A percentile compares a stretch with the other conserved stretches of the same genome.
phyloP scores from a whole-genome alignment of 192 early-diverging fungal species.

The Jimgerdemannia flammicorona region DNA sequence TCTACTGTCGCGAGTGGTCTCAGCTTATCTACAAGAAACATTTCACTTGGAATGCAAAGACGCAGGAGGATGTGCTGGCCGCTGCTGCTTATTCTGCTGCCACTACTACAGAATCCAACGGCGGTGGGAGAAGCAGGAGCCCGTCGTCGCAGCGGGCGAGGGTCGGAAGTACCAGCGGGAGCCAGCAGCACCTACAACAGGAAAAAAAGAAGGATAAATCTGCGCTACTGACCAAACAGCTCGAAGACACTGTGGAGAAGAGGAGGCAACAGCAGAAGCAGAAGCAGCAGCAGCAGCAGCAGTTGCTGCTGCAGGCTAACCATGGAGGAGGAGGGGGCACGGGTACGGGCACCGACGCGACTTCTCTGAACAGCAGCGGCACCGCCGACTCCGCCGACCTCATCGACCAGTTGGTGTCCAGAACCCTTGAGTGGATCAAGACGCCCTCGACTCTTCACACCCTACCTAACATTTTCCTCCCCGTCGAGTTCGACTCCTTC shows the following conservation, averaged over 20 bases:
- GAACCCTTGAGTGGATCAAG: constrained; percentile 38
- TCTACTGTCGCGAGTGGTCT: constrained; percentile 82
- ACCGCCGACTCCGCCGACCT: background rate
- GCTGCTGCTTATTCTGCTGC: background rate
- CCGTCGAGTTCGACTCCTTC: constrained; percentile 45
- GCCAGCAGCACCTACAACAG: background rate
- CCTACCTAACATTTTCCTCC: constrained; percentile 43
- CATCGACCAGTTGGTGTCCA: constrained; percentile 27
- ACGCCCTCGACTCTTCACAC: constrained; percentile 39
- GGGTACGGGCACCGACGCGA: no score
- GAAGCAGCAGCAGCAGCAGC: no score
- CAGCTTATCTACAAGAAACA: constrained; percentile 72
- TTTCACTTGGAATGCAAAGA: constrained; percentile 33
- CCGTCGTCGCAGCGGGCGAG: background rate
- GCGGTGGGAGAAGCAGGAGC: background rate
- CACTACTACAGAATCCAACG: background rate
- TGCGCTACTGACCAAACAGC: no score
- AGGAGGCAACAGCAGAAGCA: no score
- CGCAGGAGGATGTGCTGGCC: constrained; percentile 23
- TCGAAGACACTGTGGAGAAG: no score
- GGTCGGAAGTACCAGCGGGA: background rate
- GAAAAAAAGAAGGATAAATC: background rate
- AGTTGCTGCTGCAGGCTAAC: no score
- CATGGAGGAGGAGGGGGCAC: no score
- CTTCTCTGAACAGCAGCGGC: no score